phyloP scores from a whole-genome alignment of 192 early-diverging fungal species.

The Rhizoclosmatium sp. region DNA sequence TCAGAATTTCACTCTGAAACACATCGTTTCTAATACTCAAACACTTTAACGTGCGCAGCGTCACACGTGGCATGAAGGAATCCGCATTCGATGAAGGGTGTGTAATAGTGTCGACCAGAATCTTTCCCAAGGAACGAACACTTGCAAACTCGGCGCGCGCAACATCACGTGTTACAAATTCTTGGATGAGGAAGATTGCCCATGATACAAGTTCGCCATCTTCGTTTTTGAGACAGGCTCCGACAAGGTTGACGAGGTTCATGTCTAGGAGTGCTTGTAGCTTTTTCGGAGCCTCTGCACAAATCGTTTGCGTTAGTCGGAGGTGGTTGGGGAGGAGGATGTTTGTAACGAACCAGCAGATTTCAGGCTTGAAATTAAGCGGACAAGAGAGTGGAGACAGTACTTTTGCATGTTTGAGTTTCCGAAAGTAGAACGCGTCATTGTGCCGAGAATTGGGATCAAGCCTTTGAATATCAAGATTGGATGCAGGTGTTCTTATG shows the following conservation, averaged over 20 bases:
- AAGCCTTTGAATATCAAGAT: slow-evolving; percentile 60
- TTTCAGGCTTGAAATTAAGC: slow-evolving; percentile 68
- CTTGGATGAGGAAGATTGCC: slow-evolving; percentile 81
- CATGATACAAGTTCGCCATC: slow-evolving; percentile 82
- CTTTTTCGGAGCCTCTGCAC: slow-evolving; percentile 36
- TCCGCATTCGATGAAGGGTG: slow-evolving; percentile 55
- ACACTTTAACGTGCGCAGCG: slow-evolving; percentile 76
- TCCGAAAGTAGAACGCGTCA: slow-evolving; percentile 81
- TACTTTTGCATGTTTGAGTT: slow-evolving; percentile 85
- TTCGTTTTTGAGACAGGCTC: slow-evolving; percentile 74
- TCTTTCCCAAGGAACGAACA: slow-evolving; percentile 66
- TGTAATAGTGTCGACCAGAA: slow-evolving; percentile 47
- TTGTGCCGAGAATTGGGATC: slow-evolving; percentile 64
- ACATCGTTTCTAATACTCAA: slow-evolving; percentile 68
- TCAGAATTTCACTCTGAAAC: slow-evolving; percentile 67
- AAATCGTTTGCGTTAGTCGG: not conserved
- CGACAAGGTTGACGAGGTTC: slow-evolving; percentile 73
- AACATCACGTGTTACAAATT: slow-evolving; percentile 61
- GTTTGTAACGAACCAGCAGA: slow-evolving; percentile 34
- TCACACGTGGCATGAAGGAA: slow-evolving; percentile 73
- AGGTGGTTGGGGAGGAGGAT: not conserved
- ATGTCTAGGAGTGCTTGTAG: slow-evolving; percentile 65
- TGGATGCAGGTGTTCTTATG: slow-evolving; percentile 62
- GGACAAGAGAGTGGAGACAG: slow-evolving; percentile 78
- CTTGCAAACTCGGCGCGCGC: slow-evolving; percentile 64